phyloP scores from a whole-genome alignment of 495 filamentous ascomycete species.

The Neurospora sp. region DNA sequence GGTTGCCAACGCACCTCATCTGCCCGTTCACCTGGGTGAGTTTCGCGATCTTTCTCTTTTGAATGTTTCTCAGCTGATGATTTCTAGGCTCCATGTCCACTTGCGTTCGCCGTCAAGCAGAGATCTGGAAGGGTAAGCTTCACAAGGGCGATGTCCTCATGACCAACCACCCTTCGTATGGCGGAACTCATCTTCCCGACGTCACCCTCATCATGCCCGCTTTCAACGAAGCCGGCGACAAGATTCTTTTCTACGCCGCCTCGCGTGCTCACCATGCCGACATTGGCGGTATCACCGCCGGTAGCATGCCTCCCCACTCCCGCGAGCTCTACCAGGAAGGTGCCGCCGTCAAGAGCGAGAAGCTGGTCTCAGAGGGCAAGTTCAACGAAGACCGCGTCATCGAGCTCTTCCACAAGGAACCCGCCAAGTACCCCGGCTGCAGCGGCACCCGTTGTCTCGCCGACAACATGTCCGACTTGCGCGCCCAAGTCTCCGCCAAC shows the following conservation, averaged over 20 bases:
- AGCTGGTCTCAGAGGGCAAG: conserved; percentile 79
- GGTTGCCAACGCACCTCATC: conserved; percentile 89
- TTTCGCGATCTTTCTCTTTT: not conserved
- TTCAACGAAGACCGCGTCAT: conserved; percentile 85
- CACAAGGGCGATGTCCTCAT: conserved; percentile 90
- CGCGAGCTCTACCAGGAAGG: conserved; percentile 91
- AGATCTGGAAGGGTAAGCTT: conserved; percentile 85
- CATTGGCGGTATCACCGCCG: conserved; percentile 91
- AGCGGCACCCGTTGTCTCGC: conserved; percentile 81
- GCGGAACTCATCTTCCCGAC: conserved; percentile 73
- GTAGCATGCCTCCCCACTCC: conserved; percentile 94
- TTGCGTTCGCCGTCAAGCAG: conserved; percentile 83
- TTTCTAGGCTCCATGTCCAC: conserved; percentile 64
- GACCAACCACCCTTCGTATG: conserved; percentile 91
- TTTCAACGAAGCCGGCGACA: conserved; percentile 61
- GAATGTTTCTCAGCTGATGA: not conserved
- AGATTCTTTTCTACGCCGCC: conserved; percentile 95
- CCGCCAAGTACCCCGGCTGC: conserved; percentile 77
- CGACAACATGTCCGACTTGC: conserved; percentile 93
- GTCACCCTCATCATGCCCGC: conserved; percentile 93
- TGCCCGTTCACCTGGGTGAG: conserved; percentile 77
- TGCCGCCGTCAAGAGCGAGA: conserved; percentile 86
- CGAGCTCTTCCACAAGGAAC: conserved; percentile 73
- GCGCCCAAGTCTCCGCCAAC: conserved; percentile 93
- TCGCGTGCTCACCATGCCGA: conserved; percentile 94